Conservation (phyloP, 2,329 filamentous ascomycete species). For the Colletotrichum noveboracense region DNA sequence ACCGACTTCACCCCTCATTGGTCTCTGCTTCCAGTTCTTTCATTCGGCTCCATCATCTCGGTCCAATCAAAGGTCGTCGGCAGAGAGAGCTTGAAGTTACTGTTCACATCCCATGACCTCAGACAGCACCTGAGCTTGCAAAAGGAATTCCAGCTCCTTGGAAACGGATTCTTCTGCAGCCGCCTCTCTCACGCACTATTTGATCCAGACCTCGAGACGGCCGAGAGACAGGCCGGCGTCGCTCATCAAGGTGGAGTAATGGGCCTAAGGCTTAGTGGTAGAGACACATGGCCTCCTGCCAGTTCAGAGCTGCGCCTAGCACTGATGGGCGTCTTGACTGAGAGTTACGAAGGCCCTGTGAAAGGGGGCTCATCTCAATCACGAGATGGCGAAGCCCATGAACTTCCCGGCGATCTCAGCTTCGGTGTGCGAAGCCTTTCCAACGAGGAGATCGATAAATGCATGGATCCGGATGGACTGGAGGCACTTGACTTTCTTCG, state of each 20-base stretch:
- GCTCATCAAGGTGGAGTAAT: slow-evolving; percentile 74
- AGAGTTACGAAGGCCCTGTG: slow-evolving; percentile 62
- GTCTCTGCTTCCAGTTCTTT: slow-evolving; percentile 70
- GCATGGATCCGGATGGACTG: slow-evolving; percentile 81
- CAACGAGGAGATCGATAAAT: slow-evolving; percentile 78
- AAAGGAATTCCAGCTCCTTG: slow-evolving; percentile 80
- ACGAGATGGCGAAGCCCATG: slow-evolving; percentile 30
- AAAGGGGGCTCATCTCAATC: slow-evolving; percentile 15
- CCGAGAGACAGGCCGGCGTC: slow-evolving; percentile 74
- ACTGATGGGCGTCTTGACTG: slow-evolving; percentile 82
- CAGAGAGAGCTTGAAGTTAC: slow-evolving; percentile 72
- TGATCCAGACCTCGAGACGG: slow-evolving; percentile 79
- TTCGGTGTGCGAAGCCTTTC: slow-evolving; percentile 87
- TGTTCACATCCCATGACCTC: slow-evolving; percentile 78
- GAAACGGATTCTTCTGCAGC: slow-evolving; percentile 83
- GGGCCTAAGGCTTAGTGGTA: slow-evolving; percentile 81
- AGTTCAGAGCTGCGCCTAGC: slow-evolving; percentile 91
- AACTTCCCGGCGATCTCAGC: slow-evolving; percentile 72
- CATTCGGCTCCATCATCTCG: slow-evolving; percentile 75
- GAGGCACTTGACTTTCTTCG: slow-evolving; percentile 93
- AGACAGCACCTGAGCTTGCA: slow-evolving; percentile 77
- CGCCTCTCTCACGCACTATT: slow-evolving; percentile 85
- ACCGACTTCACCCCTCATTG: slow-evolving; percentile 55
- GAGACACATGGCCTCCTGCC: slow-evolving; percentile 89
- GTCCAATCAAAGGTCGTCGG: slow-evolving; percentile 81